phyloP scores from a whole-genome alignment of 768 basidiomycete species.

The Lentinus brumalis region DNA sequence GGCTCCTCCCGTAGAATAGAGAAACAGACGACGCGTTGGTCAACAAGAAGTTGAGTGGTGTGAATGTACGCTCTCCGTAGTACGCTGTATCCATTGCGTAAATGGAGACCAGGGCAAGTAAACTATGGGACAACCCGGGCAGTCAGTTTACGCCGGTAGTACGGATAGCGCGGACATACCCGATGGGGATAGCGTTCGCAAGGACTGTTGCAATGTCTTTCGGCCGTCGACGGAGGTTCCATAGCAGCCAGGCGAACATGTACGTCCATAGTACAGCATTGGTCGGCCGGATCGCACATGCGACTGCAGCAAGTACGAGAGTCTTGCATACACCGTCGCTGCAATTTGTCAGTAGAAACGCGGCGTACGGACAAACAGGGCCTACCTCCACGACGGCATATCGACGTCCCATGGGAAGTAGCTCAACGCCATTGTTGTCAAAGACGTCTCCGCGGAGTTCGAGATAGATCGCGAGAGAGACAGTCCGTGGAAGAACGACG shows the following conservation, averaged over 20 bases:
- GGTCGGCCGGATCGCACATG: conserved; percentile 86
- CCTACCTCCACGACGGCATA: conserved; percentile 23
- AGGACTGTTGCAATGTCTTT: conserved; percentile 37
- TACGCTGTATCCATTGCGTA: conserved; percentile 65
- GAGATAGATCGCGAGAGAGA: conserved; percentile 86
- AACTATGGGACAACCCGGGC: conserved; percentile 4
- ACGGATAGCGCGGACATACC: conserved; percentile 37
- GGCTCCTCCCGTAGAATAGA: conserved; percentile 85
- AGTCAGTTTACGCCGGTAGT: background rate
- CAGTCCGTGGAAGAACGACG: conserved; percentile 86
- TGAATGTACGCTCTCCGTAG: conserved; percentile 67
- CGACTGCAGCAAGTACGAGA: conserved; percentile 67
- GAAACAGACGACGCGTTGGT: conserved; percentile 87
- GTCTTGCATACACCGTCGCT: conserved; percentile 37
- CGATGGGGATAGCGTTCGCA: conserved; percentile 41
- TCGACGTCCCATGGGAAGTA: conserved; percentile 71
- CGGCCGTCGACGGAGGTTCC: conserved; percentile 46
- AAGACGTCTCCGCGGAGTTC: conserved; percentile 88
- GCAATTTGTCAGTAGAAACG: conserved; percentile 17
- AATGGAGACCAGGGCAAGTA: conserved; percentile 12
- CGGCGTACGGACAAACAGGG: too few species aligned
- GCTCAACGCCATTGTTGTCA: conserved; percentile 76
- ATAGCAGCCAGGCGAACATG: conserved; percentile 60
- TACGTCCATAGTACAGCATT: conserved; percentile 86
- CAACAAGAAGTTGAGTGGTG: conserved; percentile 78